Evolutionary conservation across 768 basidiomycete genomes (phyloP), one percentile per base, ranked within the genome.

Genomic region (Hemileccinum rubropunctum): DNA sequence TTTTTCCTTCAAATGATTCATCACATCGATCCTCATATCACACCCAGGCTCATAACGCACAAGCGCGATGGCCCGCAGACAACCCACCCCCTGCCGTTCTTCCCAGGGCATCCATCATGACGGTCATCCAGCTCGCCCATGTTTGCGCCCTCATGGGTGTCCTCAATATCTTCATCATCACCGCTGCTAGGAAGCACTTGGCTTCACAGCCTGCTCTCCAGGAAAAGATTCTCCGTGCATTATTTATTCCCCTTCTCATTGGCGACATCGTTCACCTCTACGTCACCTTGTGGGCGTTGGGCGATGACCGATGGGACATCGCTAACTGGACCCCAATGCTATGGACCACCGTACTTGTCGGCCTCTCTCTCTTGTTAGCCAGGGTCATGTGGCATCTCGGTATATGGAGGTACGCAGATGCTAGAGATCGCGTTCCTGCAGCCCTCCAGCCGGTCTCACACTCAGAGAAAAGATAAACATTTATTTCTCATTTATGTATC

Each of bases 381-480:
- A 76, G 88, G 21, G 61, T 86, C 17, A 76, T 80, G 54, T 91
- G 88, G 88, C 82, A 86, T 62, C 57, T 88, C 42, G 88, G 88
- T 9, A 71, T 90, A 46, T 86, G 84, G 50, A 76, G 88, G 42
- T 90, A 88, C 64, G 80, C 83, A 12, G 80, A 89, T 60, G 67
- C 68, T 23, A 75, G 87, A 52, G 87, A 90, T 60, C 76, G 78
- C 3, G 13, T 40, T n/a, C n/a, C n/a, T n/a, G n/a, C n/a, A n/a
- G n/a, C n/a, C n/a, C n/a, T n/a, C n/a, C n/a, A n/a, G 14, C 23
- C 37, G 15, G 21, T 3, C 20, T 23, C 35, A 10, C 51, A 15
- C 18, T 27, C 35, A 17, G 56, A 59, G 38, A 58, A 57, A 28
- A 42, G 40, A 39, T 59, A 40, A 63, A 39, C 11, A n/a, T 57